Evolutionary conservation across 1,284 basidiomycete genomes (phyloP).

Genomic region (Schizopora paradoxa): DNA sequence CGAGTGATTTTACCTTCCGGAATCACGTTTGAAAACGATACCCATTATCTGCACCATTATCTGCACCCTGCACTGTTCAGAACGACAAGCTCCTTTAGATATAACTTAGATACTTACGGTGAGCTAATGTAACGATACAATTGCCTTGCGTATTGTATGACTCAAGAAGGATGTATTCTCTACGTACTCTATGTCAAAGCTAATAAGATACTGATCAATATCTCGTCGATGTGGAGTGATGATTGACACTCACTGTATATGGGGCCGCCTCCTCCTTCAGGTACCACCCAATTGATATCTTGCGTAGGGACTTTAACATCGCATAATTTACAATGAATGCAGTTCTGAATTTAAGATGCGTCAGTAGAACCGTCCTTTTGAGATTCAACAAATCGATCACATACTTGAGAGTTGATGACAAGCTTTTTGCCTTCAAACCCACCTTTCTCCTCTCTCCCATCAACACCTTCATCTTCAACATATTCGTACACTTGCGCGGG

Average conservation of each 20-base stretch:
- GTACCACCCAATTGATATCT: slow-evolving; percentile 92
- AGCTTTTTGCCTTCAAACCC: slow-evolving; percentile 80
- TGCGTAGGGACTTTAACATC: slow-evolving; percentile 91
- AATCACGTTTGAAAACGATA: no score
- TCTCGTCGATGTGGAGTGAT: no score
- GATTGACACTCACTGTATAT: slow-evolving; percentile 83
- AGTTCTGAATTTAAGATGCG: slow-evolving; percentile 46
- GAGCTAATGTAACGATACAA: no score
- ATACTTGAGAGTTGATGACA: slow-evolving; percentile 92
- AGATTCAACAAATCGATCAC: slow-evolving; percentile 16
- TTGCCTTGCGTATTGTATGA: no score
- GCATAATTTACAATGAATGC: slow-evolving; percentile 92
- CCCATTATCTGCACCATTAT: no score
- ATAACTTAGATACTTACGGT: no score
- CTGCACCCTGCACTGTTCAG: no score
- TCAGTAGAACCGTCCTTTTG: slow-evolving; percentile 9
- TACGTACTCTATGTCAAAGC: no score
- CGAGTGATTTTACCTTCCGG: no score
- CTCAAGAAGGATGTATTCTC: no score
- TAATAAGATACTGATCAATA: no score
- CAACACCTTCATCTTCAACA: slow-evolving; percentile 60
- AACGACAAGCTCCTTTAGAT: no score
- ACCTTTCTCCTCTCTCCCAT: slow-evolving; percentile 48
- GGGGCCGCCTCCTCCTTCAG: slow-evolving; percentile 90
- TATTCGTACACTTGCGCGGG: slow-evolving; percentile 99